Evolutionary conservation across 441 rosid species (phyloP), one percentile per base, ranked within the genome.

Genomic region (Erysimum pusillum): DNA sequence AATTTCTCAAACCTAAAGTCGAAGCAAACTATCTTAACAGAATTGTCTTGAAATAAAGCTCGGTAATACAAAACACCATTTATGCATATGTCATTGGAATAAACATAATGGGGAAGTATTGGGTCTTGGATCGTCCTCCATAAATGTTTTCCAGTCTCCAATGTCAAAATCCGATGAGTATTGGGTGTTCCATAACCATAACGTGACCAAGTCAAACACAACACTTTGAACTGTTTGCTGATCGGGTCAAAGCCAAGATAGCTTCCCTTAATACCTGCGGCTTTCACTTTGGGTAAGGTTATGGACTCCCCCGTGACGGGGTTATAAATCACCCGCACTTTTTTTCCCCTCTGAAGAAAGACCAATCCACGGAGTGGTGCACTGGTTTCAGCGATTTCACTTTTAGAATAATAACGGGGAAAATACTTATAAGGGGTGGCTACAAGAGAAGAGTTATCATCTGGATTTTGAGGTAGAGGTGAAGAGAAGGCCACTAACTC

Each of bases 401-500:
- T 0, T 32, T 49, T 28, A 20, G 5, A 0, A 14, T 48, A 9
- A 36, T 20, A 42, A n/a, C n/a, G n/a, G n/a, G n/a, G n/a, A 1
- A 6, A 6, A 39, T 22, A 22, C 25, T 9, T 49, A 22, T 15
- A 62, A 38, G 10, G 51, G 2, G 61, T 61, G 52, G 76, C 68
- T 49, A 72, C 52, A 39, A 62, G 20, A 72, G 14, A 60, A n/a
- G 39, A 46, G 18, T 45, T 58, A n/a, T n/a, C 17, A 8, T 59
- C 12, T 13, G 28, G 75, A 45, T 34, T 46, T 20, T 72, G 76
- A 49, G 61, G 76, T 56, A 51, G 57, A 45, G 54, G 57, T 11
- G 54, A 46, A 45, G 57, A 64, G 42, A 2, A 64, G 6, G n/a
- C n/a, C n/a, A n/a, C n/a, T n/a, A n/a, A n/a, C n/a, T n/a, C n/a